These are phyloP conservation scores for Cadophora gregata DNA, from an alignment of 2,329 filamentous ascomycete genomes.

Conservation along the genomic window DNA sequence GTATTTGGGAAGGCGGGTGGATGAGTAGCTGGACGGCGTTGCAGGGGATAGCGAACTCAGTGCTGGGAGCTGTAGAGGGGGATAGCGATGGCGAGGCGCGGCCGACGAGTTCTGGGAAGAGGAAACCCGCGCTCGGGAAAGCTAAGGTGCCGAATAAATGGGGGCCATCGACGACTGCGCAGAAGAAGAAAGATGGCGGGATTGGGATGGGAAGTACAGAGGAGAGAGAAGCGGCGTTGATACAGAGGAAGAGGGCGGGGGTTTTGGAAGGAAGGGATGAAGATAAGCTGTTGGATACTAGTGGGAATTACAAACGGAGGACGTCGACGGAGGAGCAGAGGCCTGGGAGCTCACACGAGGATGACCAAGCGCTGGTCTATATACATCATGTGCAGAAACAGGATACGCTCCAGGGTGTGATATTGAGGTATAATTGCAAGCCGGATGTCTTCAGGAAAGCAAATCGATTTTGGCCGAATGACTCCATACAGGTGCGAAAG, in stretches of 20 bases:
- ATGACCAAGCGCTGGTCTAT: conserved; percentile 84
- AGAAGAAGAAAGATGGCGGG: conserved; percentile 31
- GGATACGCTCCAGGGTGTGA: conserved; percentile 90
- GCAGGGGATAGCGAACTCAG: conserved; percentile 44
- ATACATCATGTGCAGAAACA: conserved; percentile 82
- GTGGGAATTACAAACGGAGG: conserved; percentile 40
- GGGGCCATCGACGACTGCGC: conserved; percentile 38
- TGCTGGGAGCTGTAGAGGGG: conserved; percentile 39
- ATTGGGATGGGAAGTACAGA: conserved; percentile 61
- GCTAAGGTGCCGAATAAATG: conserved; percentile 36
- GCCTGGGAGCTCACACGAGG: conserved; percentile 49
- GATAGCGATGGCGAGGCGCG: conserved; percentile 15
- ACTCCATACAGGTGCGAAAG: conserved; percentile 84
- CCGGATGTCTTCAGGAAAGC: conserved; percentile 83
- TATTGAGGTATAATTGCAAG: conserved; percentile 87
- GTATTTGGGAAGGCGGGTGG: conserved; percentile 41
- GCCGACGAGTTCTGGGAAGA: conserved; percentile 21
- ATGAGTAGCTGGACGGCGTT: conserved; percentile 42
- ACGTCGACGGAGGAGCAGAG: conserved; percentile 40
- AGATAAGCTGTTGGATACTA: conserved; percentile 60
- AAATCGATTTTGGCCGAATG: conserved; percentile 94
- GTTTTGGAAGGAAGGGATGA: conserved; percentile 67
- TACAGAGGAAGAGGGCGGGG: conserved; percentile 62
- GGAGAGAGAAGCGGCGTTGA: conserved; percentile 60
- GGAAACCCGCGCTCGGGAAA: conserved; percentile 19